Evolutionary conservation across 169 alveolate genomes (phyloP), one percentile per base, ranked within the genome.

Genomic region (Besnoitia besnoiti): DNA sequence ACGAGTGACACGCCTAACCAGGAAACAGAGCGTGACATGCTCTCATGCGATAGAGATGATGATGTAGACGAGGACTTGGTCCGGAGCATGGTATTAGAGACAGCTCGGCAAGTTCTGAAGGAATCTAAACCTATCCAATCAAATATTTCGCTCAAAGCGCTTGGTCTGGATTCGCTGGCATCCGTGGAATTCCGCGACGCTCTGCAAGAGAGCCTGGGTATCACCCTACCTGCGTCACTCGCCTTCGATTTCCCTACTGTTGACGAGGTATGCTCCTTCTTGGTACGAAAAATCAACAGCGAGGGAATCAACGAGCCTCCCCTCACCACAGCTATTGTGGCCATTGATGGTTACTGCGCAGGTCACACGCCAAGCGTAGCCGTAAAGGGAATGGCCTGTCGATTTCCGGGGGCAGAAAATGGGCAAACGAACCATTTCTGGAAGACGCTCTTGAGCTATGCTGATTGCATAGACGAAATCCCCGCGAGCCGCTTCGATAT

Each of bases 131-230:
- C 37, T 75, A 44, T 51, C 30, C 80, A 8, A 10, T 0, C n/a
- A 39, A 82, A 90, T 50, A 37, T 95, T 12, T 95, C 96, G 0
- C 46, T 96, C 87, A 79, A 93, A 90, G 96, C 92, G 51, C 88
- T 96, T 44, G 97, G 97, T 37, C 51, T 96, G 12, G 97, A 95
- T 59, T 95, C 97, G 37, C 46, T 96, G 59, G 95, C 95, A 0
- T 97, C 97, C 30, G 97, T 96, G n/a, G 96, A 95, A 85, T 95
- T 96, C 82, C 92, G 96, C 44, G 95, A 96, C 75, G 50, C 91
- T 27, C 92, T 96, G 33, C 93, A 95, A 55, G 94, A 85, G 33
- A 51, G 44, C 21, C 85, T 95, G 21, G 96, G 94, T 27, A 49
- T 95, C 77, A 79, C 88, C 50, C 77, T 96, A 62, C 94, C 96